A percentile compares a stretch with the other conserved stretches of the same genome.
Evolutionary conservation across 148 eudicot species (phyloP).

Genomic region (Heliamphora exappendiculata): DNA sequence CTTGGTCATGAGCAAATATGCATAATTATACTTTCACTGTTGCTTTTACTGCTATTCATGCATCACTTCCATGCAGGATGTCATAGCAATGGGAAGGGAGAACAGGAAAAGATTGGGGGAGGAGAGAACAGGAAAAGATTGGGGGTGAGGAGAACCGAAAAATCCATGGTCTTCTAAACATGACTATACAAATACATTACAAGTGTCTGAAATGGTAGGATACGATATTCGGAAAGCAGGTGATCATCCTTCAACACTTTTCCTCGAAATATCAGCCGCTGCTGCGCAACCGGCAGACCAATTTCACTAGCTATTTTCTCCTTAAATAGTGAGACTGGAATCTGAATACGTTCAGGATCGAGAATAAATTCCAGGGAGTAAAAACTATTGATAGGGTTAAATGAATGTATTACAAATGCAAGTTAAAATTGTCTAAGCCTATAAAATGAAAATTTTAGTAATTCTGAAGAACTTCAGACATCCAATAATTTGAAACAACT

Average conservation of each 20-base stretch:
- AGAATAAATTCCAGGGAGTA: not conserved
- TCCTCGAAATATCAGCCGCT: conserved; percentile 86
- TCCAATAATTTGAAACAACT: too few relatives aligned
- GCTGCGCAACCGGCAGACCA: conserved; percentile 81
- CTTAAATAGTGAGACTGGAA: conserved; percentile 66
- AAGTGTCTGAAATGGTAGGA: conserved; percentile 33
- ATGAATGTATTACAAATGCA: not conserved
- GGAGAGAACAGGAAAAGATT: too few relatives aligned
- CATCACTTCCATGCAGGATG: not conserved
- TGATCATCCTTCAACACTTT: conserved; percentile 88
- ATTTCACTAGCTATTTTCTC: conserved; percentile 64
- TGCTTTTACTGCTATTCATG: not conserved
- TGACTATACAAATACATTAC: not conserved
- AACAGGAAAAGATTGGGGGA: too few relatives aligned
- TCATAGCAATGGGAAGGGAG: not conserved
- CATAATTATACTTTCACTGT: not conserved
- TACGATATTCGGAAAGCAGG: conserved; percentile 76
- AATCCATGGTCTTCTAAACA: not conserved
- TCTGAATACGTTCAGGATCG: conserved; percentile 33
- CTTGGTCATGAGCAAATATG: not conserved
- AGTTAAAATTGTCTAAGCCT: not conserved
- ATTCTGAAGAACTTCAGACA: not conserved
- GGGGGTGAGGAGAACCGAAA: too few relatives aligned
- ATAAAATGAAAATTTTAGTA: not conserved
- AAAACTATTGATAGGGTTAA: not conserved